A percentile compares a stretch with the other conserved stretches of the same genome.
Conservation (phyloP, 306 rosid genomes). For the Citrullus colocynthis region DNA sequence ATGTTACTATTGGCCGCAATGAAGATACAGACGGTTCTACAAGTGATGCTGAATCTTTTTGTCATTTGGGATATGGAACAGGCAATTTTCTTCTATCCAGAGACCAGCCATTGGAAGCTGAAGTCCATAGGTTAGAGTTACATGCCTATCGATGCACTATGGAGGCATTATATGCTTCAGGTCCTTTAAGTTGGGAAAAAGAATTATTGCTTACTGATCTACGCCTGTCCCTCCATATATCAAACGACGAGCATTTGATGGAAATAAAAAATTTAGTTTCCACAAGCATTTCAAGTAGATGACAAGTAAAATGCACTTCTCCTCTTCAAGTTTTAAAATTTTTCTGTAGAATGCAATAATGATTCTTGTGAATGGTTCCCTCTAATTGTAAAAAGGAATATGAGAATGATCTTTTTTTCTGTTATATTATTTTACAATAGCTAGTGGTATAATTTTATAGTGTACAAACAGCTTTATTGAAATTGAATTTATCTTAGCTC, state of each 20-base stretch:
- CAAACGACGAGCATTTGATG: slow-evolving; percentile 86
- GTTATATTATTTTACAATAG: slow-evolving; percentile 21
- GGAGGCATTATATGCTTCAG: slow-evolving; percentile 86
- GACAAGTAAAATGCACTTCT: slow-evolving; percentile 28
- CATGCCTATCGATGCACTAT: slow-evolving; percentile 93
- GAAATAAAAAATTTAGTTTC: slow-evolving; percentile 83
- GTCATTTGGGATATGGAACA: slow-evolving; percentile 32
- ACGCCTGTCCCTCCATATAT: slow-evolving; percentile 85
- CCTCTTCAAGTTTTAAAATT: slow-evolving; percentile 12
- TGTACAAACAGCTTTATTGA: slow-evolving; percentile 33
- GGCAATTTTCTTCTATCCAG: slow-evolving; percentile 31
- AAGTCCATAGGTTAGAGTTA: slow-evolving; percentile 90
- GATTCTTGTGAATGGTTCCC: slow-evolving; percentile 25
- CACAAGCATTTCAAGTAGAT: slow-evolving; percentile 52
- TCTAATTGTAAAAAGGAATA: slow-evolving; percentile 57
- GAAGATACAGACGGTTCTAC: slow-evolving; percentile 35
- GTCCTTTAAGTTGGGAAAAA: slow-evolving; percentile 97
- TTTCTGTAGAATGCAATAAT: slow-evolving; percentile 30
- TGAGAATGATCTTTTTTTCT: slow-evolving; percentile 27
- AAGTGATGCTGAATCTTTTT: slow-evolving; percentile 60
- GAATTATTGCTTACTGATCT: slow-evolving; percentile 92
- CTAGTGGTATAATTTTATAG: slow-evolving; percentile 28
- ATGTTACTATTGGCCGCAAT: slow-evolving; percentile 37
- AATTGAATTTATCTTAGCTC: slow-evolving; percentile 19
- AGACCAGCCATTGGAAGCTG: slow-evolving; percentile 47